Evolutionary conservation across 148 eudicot species (phyloP), one percentile per base, ranked within the genome.

Genomic region (Camellia sinensis): DNA sequence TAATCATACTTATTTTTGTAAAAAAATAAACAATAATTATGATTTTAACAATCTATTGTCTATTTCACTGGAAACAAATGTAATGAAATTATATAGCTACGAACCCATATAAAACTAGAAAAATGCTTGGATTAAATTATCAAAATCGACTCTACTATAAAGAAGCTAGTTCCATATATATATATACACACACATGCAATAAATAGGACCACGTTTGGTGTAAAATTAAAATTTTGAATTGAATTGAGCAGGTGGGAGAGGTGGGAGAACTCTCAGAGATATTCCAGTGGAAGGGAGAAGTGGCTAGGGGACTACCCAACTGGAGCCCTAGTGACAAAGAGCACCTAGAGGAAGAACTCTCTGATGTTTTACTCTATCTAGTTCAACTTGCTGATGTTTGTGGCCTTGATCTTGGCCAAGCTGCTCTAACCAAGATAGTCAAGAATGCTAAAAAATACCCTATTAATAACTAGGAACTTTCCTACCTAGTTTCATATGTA

Each of bases 271-370:
- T 92, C 19, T 92, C 93, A 1, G 93, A 90, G 77, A 90, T 92
- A 89, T 92, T 92, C 65, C 96, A 92, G 75, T 92, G 96, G 96
- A 92, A 87, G 67, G 96, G 96, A 71, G 96, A 92, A 74, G 96
- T 92, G 0, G 91, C 54, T 67, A 92, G 81, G 63, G 97, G 97
- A 18, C 77, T 92, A 37, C 93, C 92, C 4, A 84, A 89, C 57
- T 92, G 93, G 97, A 88, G 86, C 73, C 79, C 73, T 29, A 86
- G 74, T 44, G 93, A 92, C 0, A 92, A 86, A 69, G 85, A 84
- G 17, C 93, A 89, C 48, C 75, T 92, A 5, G 93, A 83, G 14
- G 95, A 92, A 3, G 95, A 92, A 73, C 76, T 92, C 6, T 92
- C 96, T 2, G 96, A 92, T 80, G 96, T 92, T 67, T 73, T 91